A percentile compares a stretch with the other conserved stretches of the same genome.
phyloP scores from a whole-genome alignment of 2,329 filamentous ascomycete species.

The Colletotrichum sp. region DNA sequence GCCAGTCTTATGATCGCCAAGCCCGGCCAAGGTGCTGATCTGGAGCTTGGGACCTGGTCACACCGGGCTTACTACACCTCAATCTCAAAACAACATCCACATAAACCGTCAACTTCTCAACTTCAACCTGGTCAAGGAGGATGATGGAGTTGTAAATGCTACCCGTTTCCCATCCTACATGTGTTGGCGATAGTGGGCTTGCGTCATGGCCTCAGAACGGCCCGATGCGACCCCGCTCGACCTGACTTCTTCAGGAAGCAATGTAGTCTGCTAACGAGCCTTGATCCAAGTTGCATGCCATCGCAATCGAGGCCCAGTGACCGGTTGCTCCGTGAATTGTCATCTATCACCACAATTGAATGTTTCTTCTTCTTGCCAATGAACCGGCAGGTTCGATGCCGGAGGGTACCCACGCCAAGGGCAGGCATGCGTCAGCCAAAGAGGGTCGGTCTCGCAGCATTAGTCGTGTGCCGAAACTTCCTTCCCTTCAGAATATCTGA shows the following conservation, averaged over 20 bases:
- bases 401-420: constrained; percentile 18
- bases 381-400: constrained; percentile 13
- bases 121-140: not conserved
- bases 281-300: not conserved
- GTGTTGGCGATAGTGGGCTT: not conserved
- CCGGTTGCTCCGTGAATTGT: constrained; percentile 17
- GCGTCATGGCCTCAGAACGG: not conserved
- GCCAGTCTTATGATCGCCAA: not conserved
- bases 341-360: not conserved
- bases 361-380: not conserved
- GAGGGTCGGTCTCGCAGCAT: constrained; percentile 14
- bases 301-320: not conserved
- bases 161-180: not conserved
- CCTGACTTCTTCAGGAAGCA: not conserved
- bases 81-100: not conserved
- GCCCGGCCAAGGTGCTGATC: not conserved
- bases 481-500: not conserved
- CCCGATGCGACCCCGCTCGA: not conserved
- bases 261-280: not conserved
- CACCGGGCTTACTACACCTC: not conserved
- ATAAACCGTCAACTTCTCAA: not conserved
- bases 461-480: constrained; percentile 14
- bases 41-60: not conserved
- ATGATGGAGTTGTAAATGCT: not conserved
- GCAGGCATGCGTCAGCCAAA: constrained; percentile 21